phyloP scores from a whole-genome alignment of 1,284 basidiomycete genomes.

The Rhodotorula sp. region DNA sequence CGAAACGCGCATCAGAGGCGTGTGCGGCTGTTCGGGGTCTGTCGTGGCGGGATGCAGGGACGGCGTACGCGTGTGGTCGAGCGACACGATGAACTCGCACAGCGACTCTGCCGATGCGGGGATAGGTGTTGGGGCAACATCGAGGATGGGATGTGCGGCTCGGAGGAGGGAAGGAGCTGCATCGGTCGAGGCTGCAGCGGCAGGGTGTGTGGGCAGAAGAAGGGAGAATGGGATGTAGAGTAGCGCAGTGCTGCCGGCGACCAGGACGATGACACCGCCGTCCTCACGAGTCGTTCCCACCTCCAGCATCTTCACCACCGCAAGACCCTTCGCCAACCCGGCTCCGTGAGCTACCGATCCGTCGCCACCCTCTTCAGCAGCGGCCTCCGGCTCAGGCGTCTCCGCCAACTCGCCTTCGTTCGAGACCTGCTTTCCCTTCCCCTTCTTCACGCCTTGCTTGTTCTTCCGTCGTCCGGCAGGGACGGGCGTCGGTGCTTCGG shows the following conservation, averaged over 20 bases:
- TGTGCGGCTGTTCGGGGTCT: neutral
- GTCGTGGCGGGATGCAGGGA: neutral
- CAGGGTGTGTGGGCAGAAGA: constrained; percentile 14
- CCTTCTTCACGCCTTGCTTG: constrained; percentile 22
- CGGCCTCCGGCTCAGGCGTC: neutral
- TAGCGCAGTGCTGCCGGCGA: constrained; percentile 32
- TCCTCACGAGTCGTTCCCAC: constrained; percentile 19
- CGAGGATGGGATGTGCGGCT: constrained; percentile 37
- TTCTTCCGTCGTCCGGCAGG: constrained; percentile 21
- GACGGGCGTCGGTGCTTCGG: constrained; percentile 20
- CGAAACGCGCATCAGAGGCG: constrained; percentile 5
- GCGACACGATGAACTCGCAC: constrained; percentile 22
- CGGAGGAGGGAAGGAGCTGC: constrained; percentile 24
- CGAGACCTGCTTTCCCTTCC: constrained; percentile 4
- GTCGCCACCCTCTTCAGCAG: neutral
- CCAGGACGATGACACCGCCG: constrained; percentile 30
- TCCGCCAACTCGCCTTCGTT: too few species aligned
- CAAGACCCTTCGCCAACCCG: constrained; percentile 25
- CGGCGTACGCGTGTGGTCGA: constrained; percentile 11
- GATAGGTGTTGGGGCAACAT: constrained; percentile 22
- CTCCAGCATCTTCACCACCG: constrained; percentile 36
- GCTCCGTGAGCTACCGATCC: constrained; percentile 1
- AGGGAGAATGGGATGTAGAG: constrained; percentile 34
- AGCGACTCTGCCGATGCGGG: neutral
- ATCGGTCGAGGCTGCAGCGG: neutral